These are phyloP conservation scores for Phaeolepiota aurea DNA, from an alignment of 768 basidiomycete genomes.

Conservation along the genomic window DNA sequence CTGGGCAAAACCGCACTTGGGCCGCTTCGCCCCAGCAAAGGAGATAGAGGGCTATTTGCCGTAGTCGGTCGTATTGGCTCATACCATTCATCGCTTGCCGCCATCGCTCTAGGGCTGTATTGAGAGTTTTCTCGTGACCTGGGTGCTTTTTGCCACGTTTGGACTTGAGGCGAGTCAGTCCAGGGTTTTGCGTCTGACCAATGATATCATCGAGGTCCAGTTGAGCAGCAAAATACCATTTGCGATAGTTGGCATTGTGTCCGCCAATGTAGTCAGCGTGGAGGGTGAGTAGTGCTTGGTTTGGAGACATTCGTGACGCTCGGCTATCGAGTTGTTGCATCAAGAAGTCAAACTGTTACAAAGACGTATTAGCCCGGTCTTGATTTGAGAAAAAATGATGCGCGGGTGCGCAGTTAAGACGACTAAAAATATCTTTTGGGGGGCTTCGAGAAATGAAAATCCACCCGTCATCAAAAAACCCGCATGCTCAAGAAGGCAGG, in stretches of 20 bases:
- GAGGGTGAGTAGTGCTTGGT: constrained; percentile 88
- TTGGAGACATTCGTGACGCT: constrained; percentile 94
- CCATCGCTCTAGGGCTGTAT: constrained; percentile 87
- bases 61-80: constrained; percentile 94
- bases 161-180: constrained; percentile 75
- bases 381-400: constrained; percentile 4
- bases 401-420: neutral
- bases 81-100: constrained; percentile 97
- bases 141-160: constrained; percentile 45
- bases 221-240: constrained; percentile 99
- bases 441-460: neutral
- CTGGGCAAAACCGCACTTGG: constrained; percentile 93
- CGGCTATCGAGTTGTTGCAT: constrained; percentile 98
- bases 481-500: constrained; percentile 1
- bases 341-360: constrained; percentile 81
- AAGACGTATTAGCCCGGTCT: constrained; percentile 8
- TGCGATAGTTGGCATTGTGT: constrained; percentile 96
- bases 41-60: constrained; percentile 92
- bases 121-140: constrained; percentile 55
- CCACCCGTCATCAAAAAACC: neutral
- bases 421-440: neutral
- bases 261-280: constrained; percentile 99
- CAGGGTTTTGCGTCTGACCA: constrained; percentile 87
- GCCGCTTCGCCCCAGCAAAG: constrained; percentile 98
- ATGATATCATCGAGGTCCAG: constrained; percentile 97